These are phyloP conservation scores for Penicillium argentinense DNA, from an alignment of 495 filamentous ascomycete genomes.

Conservation along the genomic window DNA sequence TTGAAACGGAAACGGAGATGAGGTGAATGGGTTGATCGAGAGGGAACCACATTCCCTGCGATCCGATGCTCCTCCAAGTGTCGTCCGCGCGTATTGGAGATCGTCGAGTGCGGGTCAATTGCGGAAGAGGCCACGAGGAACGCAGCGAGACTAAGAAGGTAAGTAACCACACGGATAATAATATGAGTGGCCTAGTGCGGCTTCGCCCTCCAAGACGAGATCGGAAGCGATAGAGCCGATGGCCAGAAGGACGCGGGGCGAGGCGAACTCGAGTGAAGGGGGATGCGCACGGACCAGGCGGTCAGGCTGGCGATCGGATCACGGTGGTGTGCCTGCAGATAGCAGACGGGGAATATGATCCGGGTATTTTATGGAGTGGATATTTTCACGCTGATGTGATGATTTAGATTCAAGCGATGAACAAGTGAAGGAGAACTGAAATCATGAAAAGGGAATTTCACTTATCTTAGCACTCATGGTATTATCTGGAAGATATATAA, in stretches of 20 bases:
- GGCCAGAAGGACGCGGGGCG: slow-evolving; percentile 28
- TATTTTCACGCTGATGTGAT: too few species aligned
- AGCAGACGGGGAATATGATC: too few species aligned
- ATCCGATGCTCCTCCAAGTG: slow-evolving; percentile 13
- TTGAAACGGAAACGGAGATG: slow-evolving; percentile 37
- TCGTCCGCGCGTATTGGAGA: slow-evolving; percentile 17
- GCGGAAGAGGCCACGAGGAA: slow-evolving; percentile 9
- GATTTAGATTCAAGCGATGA: too few species aligned
- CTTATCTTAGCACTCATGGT: too few species aligned
- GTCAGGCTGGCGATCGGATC: slow-evolving; percentile 23
- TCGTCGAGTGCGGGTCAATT: slow-evolving; percentile 23
- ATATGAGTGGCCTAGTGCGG: slow-evolving; percentile 12
- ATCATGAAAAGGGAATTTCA: too few species aligned
- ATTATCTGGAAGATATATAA: too few species aligned
- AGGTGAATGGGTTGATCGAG: slow-evolving; percentile 30
- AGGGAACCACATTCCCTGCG: slow-evolving; percentile 47
- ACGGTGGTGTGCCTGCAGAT: background rate
- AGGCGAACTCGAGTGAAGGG: slow-evolving; percentile 28
- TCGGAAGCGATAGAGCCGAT: slow-evolving; percentile 24
- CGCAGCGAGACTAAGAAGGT: slow-evolving; percentile 10
- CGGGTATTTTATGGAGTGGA: too few species aligned
- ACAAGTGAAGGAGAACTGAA: too few species aligned
- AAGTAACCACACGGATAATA: slow-evolving; percentile 11
- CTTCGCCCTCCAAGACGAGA: slow-evolving; percentile 16
- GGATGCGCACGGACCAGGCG: slow-evolving; percentile 31